Conservation (phyloP, 129 eudicot species). For the Escallonia herrerae region DNA sequence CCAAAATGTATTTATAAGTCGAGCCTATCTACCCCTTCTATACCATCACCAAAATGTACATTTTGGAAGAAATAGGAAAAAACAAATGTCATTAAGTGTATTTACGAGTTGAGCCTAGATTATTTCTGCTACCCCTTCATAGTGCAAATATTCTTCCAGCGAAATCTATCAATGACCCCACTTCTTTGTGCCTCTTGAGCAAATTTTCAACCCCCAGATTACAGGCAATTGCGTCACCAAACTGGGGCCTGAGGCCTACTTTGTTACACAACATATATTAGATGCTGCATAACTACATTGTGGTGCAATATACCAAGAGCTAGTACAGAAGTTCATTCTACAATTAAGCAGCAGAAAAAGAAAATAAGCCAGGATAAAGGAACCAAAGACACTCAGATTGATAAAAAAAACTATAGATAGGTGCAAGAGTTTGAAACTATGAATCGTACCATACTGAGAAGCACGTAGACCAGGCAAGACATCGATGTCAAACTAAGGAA, state of each 20-base stretch:
- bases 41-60: too few species aligned
- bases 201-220: background rate
- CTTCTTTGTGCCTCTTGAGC: background rate
- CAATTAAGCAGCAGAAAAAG: background rate
- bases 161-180: too few species aligned
- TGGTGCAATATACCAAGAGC: background rate
- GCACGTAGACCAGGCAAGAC: constrained; percentile 68
- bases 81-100: too few species aligned
- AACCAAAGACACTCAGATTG: background rate
- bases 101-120: too few species aligned
- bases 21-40: too few species aligned
- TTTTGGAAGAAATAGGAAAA: too few species aligned
- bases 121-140: too few species aligned
- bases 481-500: constrained; percentile 86
- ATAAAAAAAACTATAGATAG: background rate
- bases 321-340: background rate
- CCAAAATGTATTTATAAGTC: too few species aligned
- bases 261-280: too few species aligned
- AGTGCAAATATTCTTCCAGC: too few species aligned
- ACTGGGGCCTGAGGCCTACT: too few species aligned
- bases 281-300: too few species aligned
- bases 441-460: constrained; percentile 72
- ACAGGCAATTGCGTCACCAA: background rate
- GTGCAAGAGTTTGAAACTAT: background rate
- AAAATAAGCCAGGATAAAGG: background rate